These are phyloP conservation scores for Aspergillus sp. DNA, from an alignment of 2,329 filamentous ascomycete genomes.

Conservation along the genomic window DNA sequence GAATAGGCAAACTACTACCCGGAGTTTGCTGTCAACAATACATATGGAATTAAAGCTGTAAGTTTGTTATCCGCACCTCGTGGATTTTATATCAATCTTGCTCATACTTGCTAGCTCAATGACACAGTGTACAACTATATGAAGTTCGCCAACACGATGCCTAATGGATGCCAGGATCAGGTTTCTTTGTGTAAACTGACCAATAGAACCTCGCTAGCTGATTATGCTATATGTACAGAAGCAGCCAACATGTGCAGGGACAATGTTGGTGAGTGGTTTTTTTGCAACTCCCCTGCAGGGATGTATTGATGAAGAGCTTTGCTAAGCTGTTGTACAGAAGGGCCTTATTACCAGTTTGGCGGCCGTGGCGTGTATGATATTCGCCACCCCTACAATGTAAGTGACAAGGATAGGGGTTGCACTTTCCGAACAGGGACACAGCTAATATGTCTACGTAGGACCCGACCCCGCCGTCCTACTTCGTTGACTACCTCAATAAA, in stretches of 20 bases:
- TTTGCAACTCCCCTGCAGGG: background rate
- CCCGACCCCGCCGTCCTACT: constrained; percentile 65
- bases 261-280: constrained; percentile 49
- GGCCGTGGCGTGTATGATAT: constrained; percentile 64
- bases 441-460: constrained; percentile 45
- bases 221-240: constrained; percentile 53
- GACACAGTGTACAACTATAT: constrained; percentile 62
- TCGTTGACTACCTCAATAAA: constrained; percentile 66
- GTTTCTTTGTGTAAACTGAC: constrained; percentile 66
- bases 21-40: constrained; percentile 57
- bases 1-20: constrained; percentile 48
- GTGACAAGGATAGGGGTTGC: constrained; percentile 6
- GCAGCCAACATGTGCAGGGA: constrained; percentile 59
- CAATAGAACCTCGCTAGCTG: constrained; percentile 59
- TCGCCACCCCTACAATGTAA: constrained; percentile 50
- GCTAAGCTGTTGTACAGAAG: constrained; percentile 37
- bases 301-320: background rate
- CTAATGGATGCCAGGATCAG: constrained; percentile 62
- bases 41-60: constrained; percentile 54
- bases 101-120: constrained; percentile 45
- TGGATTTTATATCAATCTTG: background rate
- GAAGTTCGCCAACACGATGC: constrained; percentile 62
- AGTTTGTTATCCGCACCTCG: constrained; percentile 5
- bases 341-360: constrained; percentile 57
- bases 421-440: background rate